phyloP scores from a whole-genome alignment of 257 asterid genomes.

The Dorcoceras hygrometricum region DNA sequence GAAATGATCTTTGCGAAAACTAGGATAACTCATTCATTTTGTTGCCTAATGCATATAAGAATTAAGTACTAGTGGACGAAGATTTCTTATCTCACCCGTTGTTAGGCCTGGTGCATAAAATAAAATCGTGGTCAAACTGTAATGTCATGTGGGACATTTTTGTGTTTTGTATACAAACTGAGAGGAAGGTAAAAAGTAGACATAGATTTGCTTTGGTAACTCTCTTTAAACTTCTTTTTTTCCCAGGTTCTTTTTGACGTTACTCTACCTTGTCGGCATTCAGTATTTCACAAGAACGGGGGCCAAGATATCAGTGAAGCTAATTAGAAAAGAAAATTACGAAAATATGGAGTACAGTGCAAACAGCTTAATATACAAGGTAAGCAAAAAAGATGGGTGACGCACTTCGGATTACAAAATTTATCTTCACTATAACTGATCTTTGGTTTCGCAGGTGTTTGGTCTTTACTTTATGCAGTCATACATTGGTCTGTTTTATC shows the following conservation, averaged over 20 bases:
- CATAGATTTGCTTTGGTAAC: background rate
- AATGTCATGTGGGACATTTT: too few relatives aligned
- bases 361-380: slow-evolving; percentile 96
- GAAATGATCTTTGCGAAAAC: too few relatives aligned
- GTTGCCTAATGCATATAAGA: too few relatives aligned
- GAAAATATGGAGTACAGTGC: slow-evolving; percentile 66
- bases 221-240: slow-evolving; percentile 1
- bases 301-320: slow-evolving; percentile 80
- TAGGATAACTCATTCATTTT: too few relatives aligned
- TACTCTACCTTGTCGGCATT: slow-evolving; percentile 70
- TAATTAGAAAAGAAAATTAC: slow-evolving; percentile 65
- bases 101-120: too few relatives aligned
- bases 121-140: too few relatives aligned
- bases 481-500: slow-evolving; percentile 89
- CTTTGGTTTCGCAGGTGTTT: slow-evolving; percentile 58
- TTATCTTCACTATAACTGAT: slow-evolving; percentile 1
- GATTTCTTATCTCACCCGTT: too few relatives aligned
- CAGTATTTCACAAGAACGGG: slow-evolving; percentile 84
- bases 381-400: slow-evolving; percentile 18
- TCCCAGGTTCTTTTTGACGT: slow-evolving; percentile 75
- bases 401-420: background rate
- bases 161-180: too few relatives aligned
- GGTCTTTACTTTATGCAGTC: slow-evolving; percentile 97
- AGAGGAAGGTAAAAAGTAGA: too few relatives aligned
- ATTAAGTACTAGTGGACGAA: too few relatives aligned